Evolutionary conservation across 2,329 filamentous ascomycete species (phyloP), one percentile per base, ranked within the genome.

Genomic region (Aspergillus udagawae): DNA sequence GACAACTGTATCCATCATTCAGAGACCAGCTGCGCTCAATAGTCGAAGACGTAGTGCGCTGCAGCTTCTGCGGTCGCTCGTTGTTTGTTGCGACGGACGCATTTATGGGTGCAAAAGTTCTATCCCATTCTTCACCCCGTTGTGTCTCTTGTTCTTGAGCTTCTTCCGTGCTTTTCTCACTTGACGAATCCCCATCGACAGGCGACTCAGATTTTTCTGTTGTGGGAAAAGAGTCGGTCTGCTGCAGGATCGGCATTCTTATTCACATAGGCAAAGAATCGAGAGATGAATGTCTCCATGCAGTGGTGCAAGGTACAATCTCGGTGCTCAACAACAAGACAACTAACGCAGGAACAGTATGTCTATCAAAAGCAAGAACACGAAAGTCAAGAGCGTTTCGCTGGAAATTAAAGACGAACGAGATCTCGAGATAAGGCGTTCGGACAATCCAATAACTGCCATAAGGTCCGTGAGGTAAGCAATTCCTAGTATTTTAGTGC

Each of bases 11-110:
- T 54, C 73, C 73, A 52, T 75, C 72, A 55, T 70, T 75, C 54
- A 72, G 54, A 14, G 72, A 75, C 68, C 71, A 73, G 42, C 63
- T 69, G 27, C 67, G 70, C 47, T 74, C 69, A 8, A 73, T 51
- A 17, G 64, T 63, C n/a, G 63, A 64, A 14, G 69, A 70, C 3
- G 62, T 50, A 44, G 59, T 65, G 2, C 65, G 67, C 9, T 61
- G 62, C 44, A 63, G 50, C 47, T 57, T 66, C 25, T 63, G 63
- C 41, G 69, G 50, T 6, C 54, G 60, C 23, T 63, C 57, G 8
- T 65, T 62, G 28, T 65, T 56, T 27, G 54, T 29, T n/a, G 47
- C 35, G 23, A 51, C 49, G 49, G 53, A 42, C 6, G 50, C 44
- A 32, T 51, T 65, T 38, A 71, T 71, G 21, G 69, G 68, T 9